Conservation (phyloP, 352 stramenopile genomes). For the Phytophthora palmivora region DNA sequence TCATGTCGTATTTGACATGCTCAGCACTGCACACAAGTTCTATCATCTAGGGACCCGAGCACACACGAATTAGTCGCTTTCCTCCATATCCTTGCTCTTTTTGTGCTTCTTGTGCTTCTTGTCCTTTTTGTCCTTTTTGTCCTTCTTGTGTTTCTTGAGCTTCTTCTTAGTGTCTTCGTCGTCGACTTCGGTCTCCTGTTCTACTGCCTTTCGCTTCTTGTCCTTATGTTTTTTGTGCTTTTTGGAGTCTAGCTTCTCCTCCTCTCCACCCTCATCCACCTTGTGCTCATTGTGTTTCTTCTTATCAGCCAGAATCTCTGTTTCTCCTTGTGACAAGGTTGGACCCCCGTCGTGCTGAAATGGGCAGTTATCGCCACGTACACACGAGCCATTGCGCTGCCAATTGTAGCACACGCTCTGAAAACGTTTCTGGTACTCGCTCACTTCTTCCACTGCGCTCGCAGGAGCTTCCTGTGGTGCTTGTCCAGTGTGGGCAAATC, state of each 20-base stretch:
- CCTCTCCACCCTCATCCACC: slow-evolving; percentile 6
- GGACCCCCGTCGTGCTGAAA: slow-evolving; percentile 58
- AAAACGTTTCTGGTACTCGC: slow-evolving; percentile 69
- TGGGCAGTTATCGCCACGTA: slow-evolving; percentile 49
- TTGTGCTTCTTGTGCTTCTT: slow-evolving; percentile 48
- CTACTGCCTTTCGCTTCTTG: slow-evolving; percentile 29
- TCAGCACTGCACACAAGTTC: slow-evolving; percentile 10
- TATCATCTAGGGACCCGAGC: slow-evolving; percentile 20
- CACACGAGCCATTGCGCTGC: slow-evolving; percentile 50
- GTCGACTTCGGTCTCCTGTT: slow-evolving; percentile 15
- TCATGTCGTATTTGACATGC: neutral
- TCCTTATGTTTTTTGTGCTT: slow-evolving; percentile 42
- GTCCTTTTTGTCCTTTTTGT: slow-evolving; percentile 44
- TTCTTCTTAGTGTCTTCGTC: slow-evolving; percentile 13
- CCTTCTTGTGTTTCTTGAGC: slow-evolving; percentile 34
- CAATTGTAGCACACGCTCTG: slow-evolving; percentile 76
- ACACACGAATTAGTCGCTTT: slow-evolving; percentile 20
- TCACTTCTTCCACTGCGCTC: slow-evolving; percentile 58
- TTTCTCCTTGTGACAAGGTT: slow-evolving; percentile 1
- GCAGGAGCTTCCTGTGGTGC: slow-evolving; percentile 17
- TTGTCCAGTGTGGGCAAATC: slow-evolving; percentile 60
- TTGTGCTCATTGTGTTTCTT: slow-evolving; percentile 12
- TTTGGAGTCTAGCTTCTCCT: slow-evolving; percentile 8
- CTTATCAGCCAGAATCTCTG: slow-evolving; percentile 5
- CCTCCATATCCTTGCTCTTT: slow-evolving; percentile 33